Conservation (phyloP, 2,329 filamentous ascomycete genomes). For the Diaporthe longicolla region DNA sequence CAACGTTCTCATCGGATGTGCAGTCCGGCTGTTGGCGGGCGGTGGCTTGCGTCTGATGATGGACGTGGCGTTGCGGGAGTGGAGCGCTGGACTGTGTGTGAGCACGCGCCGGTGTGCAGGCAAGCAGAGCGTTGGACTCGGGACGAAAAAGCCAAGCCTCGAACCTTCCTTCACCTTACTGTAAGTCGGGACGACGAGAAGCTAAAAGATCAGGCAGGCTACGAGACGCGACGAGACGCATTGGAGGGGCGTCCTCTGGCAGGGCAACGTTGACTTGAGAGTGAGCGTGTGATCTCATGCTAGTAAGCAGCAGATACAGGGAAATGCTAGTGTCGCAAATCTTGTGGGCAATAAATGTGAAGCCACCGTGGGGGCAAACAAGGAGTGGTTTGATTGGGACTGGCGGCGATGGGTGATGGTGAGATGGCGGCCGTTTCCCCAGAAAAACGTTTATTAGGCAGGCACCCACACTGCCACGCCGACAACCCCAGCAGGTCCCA, state of each 20-base stretch:
- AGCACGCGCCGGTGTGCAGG: not conserved
- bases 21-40: slow-evolving; percentile 8
- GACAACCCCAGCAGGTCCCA: not conserved
- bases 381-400: not conserved
- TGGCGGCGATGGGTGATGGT: not conserved
- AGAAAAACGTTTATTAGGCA: not conserved
- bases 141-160: slow-evolving; percentile 8
- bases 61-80: slow-evolving; percentile 22
- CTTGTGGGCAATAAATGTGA: slow-evolving; percentile 13
- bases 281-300: not conserved
- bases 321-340: not conserved
- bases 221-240: no score
- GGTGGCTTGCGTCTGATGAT: slow-evolving; percentile 11
- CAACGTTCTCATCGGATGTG: slow-evolving; percentile 20
- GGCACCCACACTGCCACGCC: not conserved
- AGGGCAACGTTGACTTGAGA: not conserved
- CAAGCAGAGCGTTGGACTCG: slow-evolving; percentile 5
- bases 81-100: slow-evolving; percentile 9
- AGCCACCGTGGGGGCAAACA: slow-evolving; percentile 16
- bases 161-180: not conserved
- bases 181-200: slow-evolving; percentile 3
- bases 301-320: not conserved
- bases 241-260: not conserved
- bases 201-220: not conserved
- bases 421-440: slow-evolving; percentile 15